These are phyloP conservation scores for Globisporangium solare DNA, from an alignment of 352 stramenopile genomes.

Conservation along the genomic window DNA sequence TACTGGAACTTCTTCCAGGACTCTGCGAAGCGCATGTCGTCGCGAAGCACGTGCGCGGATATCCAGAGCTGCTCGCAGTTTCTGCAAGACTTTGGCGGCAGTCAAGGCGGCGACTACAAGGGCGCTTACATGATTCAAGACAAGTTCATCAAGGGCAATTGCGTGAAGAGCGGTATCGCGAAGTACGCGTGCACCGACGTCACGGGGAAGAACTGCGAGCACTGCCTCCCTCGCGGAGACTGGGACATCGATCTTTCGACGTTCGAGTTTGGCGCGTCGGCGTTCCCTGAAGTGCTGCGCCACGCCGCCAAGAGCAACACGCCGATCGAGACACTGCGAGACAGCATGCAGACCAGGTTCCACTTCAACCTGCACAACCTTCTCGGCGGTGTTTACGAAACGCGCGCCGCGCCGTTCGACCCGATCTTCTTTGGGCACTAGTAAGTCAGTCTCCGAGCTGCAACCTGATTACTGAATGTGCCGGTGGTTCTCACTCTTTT, in stretches of 20 bases:
- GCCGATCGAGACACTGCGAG: slow-evolving; percentile 28
- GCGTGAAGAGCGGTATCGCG: slow-evolving; percentile 45
- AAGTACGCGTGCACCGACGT: slow-evolving; percentile 33
- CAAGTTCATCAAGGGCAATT: slow-evolving; percentile 43
- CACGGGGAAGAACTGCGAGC: slow-evolving; percentile 35
- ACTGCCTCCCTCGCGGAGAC: slow-evolving; percentile 58
- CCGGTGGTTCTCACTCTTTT: slow-evolving; percentile 1
- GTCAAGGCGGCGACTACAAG: slow-evolving; percentile 24
- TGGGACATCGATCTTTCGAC: slow-evolving; percentile 59
- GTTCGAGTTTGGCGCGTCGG: slow-evolving; percentile 59
- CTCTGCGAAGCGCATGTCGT: slow-evolving; percentile 43
- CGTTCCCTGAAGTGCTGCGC: slow-evolving; percentile 54
- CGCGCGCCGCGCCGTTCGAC: slow-evolving; percentile 28
- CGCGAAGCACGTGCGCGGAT: slow-evolving; percentile 26
- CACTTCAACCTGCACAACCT: slow-evolving; percentile 40
- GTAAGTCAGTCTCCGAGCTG: slow-evolving; percentile 20
- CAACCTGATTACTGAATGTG: background rate
- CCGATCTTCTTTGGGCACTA: slow-evolving; percentile 37
- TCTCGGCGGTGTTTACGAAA: slow-evolving; percentile 32
- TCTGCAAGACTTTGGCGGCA: slow-evolving; percentile 53
- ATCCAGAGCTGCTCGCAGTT: slow-evolving; percentile 43
- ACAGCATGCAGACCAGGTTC: slow-evolving; percentile 30
- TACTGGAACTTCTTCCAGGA: slow-evolving; percentile 69
- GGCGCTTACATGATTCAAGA: slow-evolving; percentile 21
- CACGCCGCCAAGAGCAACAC: slow-evolving; percentile 28